phyloP scores from a whole-genome alignment of 2,329 filamentous ascomycete species.

The Trichoderma brevicompactum region DNA sequence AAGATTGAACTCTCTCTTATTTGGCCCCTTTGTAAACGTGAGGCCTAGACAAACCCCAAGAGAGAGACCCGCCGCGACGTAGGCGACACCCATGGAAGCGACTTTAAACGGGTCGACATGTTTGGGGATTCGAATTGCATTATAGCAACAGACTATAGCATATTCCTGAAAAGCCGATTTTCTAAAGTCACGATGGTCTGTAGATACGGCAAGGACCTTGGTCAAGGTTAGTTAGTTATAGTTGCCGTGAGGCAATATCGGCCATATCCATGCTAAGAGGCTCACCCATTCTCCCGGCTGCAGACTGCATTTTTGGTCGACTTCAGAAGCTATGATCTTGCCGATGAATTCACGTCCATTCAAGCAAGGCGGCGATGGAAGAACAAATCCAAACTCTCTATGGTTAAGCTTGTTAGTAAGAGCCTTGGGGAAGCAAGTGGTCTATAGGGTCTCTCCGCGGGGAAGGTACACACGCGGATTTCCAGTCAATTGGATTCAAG shows the following conservation, averaged over 20 bases:
- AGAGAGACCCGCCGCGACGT: conserved; percentile 15
- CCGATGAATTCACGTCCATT: conserved; percentile 28
- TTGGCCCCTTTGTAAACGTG: conserved; percentile 16
- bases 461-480: conserved; percentile 10
- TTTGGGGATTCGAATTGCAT: conserved; percentile 25
- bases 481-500: conserved; percentile 23
- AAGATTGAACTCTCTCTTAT: conserved; percentile 23
- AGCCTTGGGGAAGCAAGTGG: background rate
- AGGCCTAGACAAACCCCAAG: conserved; percentile 23
- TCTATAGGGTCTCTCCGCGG: background rate
- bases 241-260: background rate
- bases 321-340: conserved; percentile 22
- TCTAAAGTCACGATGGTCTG: conserved; percentile 23
- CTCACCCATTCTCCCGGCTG: conserved; percentile 25
- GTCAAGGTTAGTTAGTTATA: background rate
- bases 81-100: conserved; percentile 24
- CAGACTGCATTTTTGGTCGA: conserved; percentile 18
- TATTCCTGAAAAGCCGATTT: conserved; percentile 26
- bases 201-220: conserved; percentile 26
- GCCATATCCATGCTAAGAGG: background rate
- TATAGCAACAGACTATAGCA: conserved; percentile 26
- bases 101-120: conserved; percentile 25
- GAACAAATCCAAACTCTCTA: conserved; percentile 8
- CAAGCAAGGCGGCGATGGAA: background rate
- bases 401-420: background rate